Evolutionary conservation across 768 basidiomycete genomes (phyloP), one percentile per base, ranked within the genome.

Genomic region (Macrolepiota fuliginosa): DNA sequence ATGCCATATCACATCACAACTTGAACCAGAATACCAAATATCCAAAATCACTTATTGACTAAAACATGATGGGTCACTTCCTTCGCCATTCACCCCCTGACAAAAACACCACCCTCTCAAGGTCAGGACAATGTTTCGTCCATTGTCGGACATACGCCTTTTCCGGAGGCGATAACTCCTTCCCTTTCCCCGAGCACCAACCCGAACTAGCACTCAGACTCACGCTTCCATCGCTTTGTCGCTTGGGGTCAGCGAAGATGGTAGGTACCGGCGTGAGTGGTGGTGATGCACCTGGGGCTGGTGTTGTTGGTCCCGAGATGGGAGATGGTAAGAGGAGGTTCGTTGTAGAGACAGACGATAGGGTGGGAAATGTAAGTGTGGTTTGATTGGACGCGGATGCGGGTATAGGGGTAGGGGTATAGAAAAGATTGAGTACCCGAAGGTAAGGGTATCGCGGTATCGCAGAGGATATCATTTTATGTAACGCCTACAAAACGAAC

Each of bases 401-500:
- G 11, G 35, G 9, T 47, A 39, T 29, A 1, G 51, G 42, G 35
- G 11, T 36, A 17, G 19, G 45, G 15, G 61, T n/a, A 29, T 57
- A 57, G 35, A n/a, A 65, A 54, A 78, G 65, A 11, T 58, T 62
- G 13, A 81, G 67, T 9, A 65, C 65, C 2, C 70, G 67, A n/a
- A 81, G 75, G 7, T 70, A 64, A 46, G 70, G 67, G 63, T 78
- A 81, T 49, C 79, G 74, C 11, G 78, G 72, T 10, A 82, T 64
- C 1, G 78, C 73, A 13, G 72, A 61, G 39, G 76, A 73, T 1
- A 80, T 69, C 39, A 74, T 74, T 62, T 77, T 79, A 65, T 79
- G 79, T 3, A 81, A 58, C 22, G 71, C 67, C 77, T 79, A 61
- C 27, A 39, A 56, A 37, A 46, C n/a, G 36, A 62, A 40, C 10